A percentile compares a stretch with the other conserved stretches of the same genome.
Conservation (phyloP, 2,329 filamentous ascomycete genomes). For the Biscogniauxia sp. region DNA sequence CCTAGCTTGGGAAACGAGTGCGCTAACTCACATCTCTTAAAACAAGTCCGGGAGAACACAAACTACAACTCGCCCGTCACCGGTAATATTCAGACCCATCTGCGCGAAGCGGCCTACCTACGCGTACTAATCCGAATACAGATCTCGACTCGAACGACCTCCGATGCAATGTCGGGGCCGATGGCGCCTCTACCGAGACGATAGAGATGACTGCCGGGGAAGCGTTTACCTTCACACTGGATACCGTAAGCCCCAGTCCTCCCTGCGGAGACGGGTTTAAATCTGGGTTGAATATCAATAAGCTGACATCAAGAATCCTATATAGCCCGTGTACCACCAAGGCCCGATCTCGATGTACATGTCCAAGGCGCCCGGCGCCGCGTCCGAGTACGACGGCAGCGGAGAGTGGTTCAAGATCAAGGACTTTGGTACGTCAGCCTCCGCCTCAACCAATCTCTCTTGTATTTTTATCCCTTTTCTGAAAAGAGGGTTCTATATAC, state of each 20-base stretch:
- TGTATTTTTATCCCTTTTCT: neutral
- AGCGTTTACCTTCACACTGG: conserved; percentile 38
- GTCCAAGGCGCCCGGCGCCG: conserved; percentile 38
- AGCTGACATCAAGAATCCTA: no score
- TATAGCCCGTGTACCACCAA: conserved; percentile 41
- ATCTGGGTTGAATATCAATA: no score
- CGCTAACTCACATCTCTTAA: neutral
- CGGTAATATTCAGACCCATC: conserved; percentile 14
- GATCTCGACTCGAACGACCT: conserved; percentile 40
- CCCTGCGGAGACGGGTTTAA: no score
- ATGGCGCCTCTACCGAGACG: conserved; percentile 34
- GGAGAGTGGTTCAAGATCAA: conserved; percentile 44
- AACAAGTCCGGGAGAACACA: conserved; percentile 42
- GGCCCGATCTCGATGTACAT: conserved; percentile 42
- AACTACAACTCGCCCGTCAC: conserved; percentile 50
- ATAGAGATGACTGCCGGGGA: conserved; percentile 37
- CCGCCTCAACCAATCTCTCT: neutral
- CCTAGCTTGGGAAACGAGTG: neutral
- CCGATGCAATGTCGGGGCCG: conserved; percentile 40
- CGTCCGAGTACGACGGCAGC: conserved; percentile 37
- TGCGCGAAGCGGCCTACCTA: no score
- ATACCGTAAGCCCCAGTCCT: conserved; percentile 23
- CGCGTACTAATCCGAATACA: conserved; percentile 4
- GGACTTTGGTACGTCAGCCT: conserved; percentile 31
- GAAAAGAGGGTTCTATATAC: no score